A percentile compares a stretch with the other conserved stretches of the same genome.
These are phyloP conservation scores for Boeremia lycopersici DNA, from an alignment of 2,329 filamentous ascomycete genomes.

Conservation along the genomic window DNA sequence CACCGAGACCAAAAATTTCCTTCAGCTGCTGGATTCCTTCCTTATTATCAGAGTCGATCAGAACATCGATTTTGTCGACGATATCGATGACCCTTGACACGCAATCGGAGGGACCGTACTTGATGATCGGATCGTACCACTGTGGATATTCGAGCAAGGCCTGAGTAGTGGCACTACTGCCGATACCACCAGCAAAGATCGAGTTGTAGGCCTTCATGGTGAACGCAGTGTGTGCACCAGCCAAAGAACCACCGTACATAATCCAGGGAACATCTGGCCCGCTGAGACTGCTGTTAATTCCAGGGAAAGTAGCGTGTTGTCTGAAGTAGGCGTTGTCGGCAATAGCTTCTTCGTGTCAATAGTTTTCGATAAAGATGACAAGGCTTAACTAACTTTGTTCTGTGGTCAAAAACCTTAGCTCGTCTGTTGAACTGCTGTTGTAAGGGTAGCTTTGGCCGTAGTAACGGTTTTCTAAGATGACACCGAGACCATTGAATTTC, in stretches of 20 bases:
- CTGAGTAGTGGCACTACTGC: slow-evolving; percentile 53
- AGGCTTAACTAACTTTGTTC: slow-evolving; percentile 49
- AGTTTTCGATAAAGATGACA: neutral
- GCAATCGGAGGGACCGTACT: slow-evolving; percentile 57
- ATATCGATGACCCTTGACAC: slow-evolving; percentile 57
- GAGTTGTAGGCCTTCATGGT: slow-evolving; percentile 55
- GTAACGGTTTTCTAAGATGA: slow-evolving; percentile 60
- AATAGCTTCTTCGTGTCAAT: slow-evolving; percentile 41
- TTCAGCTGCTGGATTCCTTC: slow-evolving; percentile 55
- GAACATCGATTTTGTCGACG: slow-evolving; percentile 56
- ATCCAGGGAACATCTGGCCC: slow-evolving; percentile 56
- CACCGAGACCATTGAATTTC: slow-evolving; percentile 59
- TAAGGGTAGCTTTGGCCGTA: slow-evolving; percentile 59
- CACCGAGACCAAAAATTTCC: slow-evolving; percentile 55
- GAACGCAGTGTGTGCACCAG: slow-evolving; percentile 53
- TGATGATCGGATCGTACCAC: slow-evolving; percentile 59
- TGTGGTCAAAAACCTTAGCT: slow-evolving; percentile 57
- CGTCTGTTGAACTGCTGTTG: slow-evolving; percentile 56
- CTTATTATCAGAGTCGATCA: slow-evolving; percentile 52
- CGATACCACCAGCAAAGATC: slow-evolving; percentile 57
- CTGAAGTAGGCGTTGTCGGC: slow-evolving; percentile 61
- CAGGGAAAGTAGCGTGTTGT: slow-evolving; percentile 54
- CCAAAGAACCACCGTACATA: slow-evolving; percentile 53
- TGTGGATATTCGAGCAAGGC: slow-evolving; percentile 53
- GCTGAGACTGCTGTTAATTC: slow-evolving; percentile 50